Base-by-base conservation (phyloP, 2,329 filamentous ascomycete genomes). In the Beauveria bassiana region DNA sequence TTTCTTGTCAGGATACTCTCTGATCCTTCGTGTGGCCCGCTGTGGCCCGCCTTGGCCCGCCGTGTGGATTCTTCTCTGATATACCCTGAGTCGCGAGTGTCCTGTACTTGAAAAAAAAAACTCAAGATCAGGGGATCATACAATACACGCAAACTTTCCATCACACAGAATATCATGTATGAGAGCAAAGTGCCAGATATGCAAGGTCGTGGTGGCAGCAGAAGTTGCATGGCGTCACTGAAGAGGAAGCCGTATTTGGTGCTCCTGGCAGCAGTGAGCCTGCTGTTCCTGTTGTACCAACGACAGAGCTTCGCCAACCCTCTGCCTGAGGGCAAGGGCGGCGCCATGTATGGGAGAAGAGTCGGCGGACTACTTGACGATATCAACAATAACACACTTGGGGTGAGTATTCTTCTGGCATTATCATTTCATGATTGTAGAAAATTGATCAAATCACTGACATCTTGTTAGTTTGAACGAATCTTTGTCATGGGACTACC, bases 401-500 rank as follows among this genome's bases (percentile, higher is more conserved):
- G 59, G 20, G 59, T 61, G 40, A 51, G 57, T 14, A 53, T 40
- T 40, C 3, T 6, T 40, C 34, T 52, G 3, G 24, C 47, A 24
- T 20, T 2, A 12, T 1, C 10, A 24, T 46, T 46, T 46, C 10
- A 10, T 3, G 10, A 14, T 16, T 38, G 34, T 38, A 20, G 5
- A n/a, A 51, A 20, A 10, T 7, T n/a, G 18, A 16, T 26, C 49
- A 5, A 31, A 22, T 38, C 12, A 2, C n/a, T 14, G 31, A 9
- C 34, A 8, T 12, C 2, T 26, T 34, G 18, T 31, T 34, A 62
- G 64, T 68, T 59, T 58, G 56, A 65, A 46, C 61, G 52, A 54
- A 56, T 59, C 34, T 77, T 81, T 64, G 78, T 80, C 28, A 74
- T 84, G 54, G 81, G 79, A 50, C 74, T 83, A 2, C 77, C 78